These are phyloP conservation scores for Hortiboletus flavorubellus DNA, from an alignment of 768 basidiomycete genomes.

Conservation along the genomic window DNA sequence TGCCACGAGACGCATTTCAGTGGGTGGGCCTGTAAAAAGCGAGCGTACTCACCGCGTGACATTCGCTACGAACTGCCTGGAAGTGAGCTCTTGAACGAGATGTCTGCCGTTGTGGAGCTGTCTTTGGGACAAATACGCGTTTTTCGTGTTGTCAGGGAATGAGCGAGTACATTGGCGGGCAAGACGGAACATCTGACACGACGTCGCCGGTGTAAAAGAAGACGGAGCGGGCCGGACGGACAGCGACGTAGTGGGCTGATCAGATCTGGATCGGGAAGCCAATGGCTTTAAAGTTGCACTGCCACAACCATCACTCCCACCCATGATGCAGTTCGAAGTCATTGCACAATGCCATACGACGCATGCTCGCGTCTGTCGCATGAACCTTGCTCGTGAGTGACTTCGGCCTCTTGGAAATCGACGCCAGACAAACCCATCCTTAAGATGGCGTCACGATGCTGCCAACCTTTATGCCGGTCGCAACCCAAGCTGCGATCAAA, in stretches of 20 bases:
- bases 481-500: conserved; percentile 90
- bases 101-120: conserved; percentile 19
- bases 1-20: conserved; percentile 18
- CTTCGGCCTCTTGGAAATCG: background rate
- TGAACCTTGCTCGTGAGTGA: conserved; percentile 73
- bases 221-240: conserved; percentile 14
- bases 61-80: conserved; percentile 35
- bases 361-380: conserved; percentile 77
- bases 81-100: conserved; percentile 33
- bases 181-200: conserved; percentile 21
- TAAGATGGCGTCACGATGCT: conserved; percentile 78
- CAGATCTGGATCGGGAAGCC: conserved; percentile 3
- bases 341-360: conserved; percentile 81
- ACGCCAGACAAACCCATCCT: conserved; percentile 1
- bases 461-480: conserved; percentile 93
- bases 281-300: conserved; percentile 1
- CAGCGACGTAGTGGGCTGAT: background rate
- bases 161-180: conserved; percentile 17
- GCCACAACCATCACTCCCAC: conserved; percentile 10
- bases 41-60: conserved; percentile 32
- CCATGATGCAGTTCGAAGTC: conserved; percentile 73
- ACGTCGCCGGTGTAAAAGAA: background rate
- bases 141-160: background rate
- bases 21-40: background rate
- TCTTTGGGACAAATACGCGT: background rate